These are phyloP conservation scores for Rhododendron griersonianum DNA, from an alignment of 148 eudicot genomes.

Conservation along the genomic window DNA sequence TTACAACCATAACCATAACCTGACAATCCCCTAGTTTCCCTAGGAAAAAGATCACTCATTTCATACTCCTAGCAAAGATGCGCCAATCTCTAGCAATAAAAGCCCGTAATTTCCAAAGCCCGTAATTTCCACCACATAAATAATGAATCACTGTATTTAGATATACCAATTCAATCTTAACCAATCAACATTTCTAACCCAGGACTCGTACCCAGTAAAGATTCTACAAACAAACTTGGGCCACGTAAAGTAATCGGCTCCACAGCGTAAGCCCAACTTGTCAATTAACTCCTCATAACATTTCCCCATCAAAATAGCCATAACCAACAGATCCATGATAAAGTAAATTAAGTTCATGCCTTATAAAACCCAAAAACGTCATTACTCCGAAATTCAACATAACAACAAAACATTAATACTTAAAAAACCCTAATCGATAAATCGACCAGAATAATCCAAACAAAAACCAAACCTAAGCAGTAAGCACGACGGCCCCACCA, in stretches of 20 bases:
- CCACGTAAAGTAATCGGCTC: not conserved
- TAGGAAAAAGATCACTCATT: not conserved
- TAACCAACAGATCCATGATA: not conserved
- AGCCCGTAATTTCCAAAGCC: not conserved
- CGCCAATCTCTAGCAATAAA: not conserved
- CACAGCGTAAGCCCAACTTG: not conserved
- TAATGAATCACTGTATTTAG: not conserved
- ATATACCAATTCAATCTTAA: not conserved
- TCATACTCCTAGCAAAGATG: not conserved
- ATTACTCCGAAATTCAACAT: not conserved
- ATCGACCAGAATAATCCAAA: not conserved
- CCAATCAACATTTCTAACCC: not conserved
- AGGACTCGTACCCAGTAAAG: not conserved
- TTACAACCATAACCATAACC: not conserved
- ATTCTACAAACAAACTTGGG: not conserved
- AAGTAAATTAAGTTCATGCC: not conserved
- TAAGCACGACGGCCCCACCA: conserved; percentile 49
- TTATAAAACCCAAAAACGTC: not conserved
- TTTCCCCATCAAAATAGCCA: not conserved
- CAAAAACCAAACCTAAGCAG: conserved; percentile 30
- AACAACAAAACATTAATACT: not conserved
- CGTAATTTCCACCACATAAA: not conserved
- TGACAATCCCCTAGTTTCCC: too few species aligned
- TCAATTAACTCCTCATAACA: not conserved
- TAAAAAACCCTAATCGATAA: conserved; percentile 5